These are phyloP conservation scores for Pestalotiopsis sp. DNA, from an alignment of 2,329 filamentous ascomycete genomes.

Conservation along the genomic window DNA sequence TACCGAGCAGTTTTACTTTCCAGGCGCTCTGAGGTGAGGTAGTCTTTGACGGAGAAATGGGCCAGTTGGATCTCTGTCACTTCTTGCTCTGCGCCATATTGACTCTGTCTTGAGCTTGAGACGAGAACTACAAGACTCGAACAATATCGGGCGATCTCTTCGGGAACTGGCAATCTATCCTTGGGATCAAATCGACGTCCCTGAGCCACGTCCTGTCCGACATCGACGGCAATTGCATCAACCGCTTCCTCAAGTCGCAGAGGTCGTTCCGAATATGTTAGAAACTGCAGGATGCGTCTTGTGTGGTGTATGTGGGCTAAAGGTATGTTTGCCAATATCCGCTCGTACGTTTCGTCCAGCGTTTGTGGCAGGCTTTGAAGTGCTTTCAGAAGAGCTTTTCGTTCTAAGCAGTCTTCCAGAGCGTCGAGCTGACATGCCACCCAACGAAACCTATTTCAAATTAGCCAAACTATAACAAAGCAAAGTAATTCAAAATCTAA, in stretches of 20 bases:
- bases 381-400: neutral
- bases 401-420: conserved; percentile 19
- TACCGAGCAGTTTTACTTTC: neutral
- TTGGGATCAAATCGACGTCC: conserved; percentile 23
- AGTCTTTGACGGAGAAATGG: conserved; percentile 34
- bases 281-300: conserved; percentile 19
- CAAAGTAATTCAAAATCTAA: neutral
- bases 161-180: conserved; percentile 25
- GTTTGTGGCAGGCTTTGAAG: conserved; percentile 16
- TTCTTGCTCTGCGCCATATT: neutral
- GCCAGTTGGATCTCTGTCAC: conserved; percentile 22
- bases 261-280: conserved; percentile 26
- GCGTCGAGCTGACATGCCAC: conserved; percentile 19
- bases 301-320: neutral
- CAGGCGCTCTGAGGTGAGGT: conserved; percentile 23
- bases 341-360: conserved; percentile 19
- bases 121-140: conserved; percentile 24
- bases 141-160: conserved; percentile 25
- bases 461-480: neutral
- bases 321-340: conserved; percentile 15
- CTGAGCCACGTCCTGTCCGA: neutral
- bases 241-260: conserved; percentile 28
- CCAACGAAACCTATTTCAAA: conserved; percentile 22
- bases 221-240: conserved; percentile 26
- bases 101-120: neutral